Conservation (phyloP, 768 basidiomycete species). For the Suillus sp. region DNA sequence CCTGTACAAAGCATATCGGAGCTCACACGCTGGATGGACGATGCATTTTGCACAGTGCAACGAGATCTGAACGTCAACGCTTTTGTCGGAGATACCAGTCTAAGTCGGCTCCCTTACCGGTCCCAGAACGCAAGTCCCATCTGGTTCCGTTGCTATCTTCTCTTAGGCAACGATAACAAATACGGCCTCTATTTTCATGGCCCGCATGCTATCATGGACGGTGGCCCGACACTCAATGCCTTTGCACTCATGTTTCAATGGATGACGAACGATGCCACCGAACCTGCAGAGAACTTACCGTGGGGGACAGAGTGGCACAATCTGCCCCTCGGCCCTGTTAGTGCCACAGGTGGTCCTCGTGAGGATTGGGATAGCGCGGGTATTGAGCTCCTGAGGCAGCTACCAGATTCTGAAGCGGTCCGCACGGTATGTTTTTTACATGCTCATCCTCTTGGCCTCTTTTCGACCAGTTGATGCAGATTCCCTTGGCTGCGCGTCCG, state of each 20-base stretch:
- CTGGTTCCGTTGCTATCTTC: constrained; percentile 19
- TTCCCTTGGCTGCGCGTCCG: constrained; percentile 4
- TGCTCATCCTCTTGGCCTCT: not conserved
- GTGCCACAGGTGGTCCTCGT: constrained; percentile 26
- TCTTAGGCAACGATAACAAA: constrained; percentile 17
- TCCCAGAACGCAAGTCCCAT: constrained; percentile 6
- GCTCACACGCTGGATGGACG: constrained; percentile 26
- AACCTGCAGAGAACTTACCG: constrained; percentile 5
- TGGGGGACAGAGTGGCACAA: constrained; percentile 28
- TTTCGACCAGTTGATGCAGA: not conserved
- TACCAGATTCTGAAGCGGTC: constrained; percentile 10
- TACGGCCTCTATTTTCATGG: constrained; percentile 29
- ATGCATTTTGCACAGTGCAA: constrained; percentile 21
- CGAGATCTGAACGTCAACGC: constrained; percentile 18
- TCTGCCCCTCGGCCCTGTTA: constrained; percentile 28
- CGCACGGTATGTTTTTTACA: constrained; percentile 14
- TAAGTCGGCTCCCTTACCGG: constrained; percentile 20
- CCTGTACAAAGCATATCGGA: constrained; percentile 19
- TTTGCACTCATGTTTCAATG: constrained; percentile 24
- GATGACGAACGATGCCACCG: constrained; percentile 12
- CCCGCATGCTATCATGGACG: constrained; percentile 26
- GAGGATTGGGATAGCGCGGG: constrained; percentile 23
- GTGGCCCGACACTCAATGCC: constrained; percentile 23
- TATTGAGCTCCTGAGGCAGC: constrained; percentile 18
- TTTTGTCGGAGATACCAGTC: constrained; percentile 22